phyloP scores from a whole-genome alignment of 306 rosid genomes.

The Quercus berberidifolia region DNA sequence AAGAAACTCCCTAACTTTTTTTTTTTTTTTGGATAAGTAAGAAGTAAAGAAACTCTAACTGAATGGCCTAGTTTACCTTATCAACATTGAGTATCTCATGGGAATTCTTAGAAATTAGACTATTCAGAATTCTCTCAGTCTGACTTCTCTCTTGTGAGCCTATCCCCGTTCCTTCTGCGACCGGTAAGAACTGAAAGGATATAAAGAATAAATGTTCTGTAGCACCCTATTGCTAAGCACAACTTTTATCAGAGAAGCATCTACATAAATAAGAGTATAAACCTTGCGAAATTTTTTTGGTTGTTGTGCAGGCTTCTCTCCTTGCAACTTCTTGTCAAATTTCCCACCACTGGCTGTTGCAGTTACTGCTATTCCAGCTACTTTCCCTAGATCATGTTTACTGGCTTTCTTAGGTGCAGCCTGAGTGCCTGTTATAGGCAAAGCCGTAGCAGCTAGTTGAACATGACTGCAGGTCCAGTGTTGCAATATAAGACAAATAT shows the following conservation, averaged over 20 bases:
- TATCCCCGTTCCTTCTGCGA: constrained; percentile 61
- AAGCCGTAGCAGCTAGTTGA: constrained; percentile 83
- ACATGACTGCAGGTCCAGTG: constrained; percentile 59
- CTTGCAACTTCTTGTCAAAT: constrained; percentile 80
- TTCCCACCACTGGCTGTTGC: constrained; percentile 97
- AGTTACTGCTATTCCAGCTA: constrained; percentile 86
- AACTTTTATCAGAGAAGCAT: constrained; percentile 3
- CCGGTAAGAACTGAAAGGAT: constrained; percentile 75
- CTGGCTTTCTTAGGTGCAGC: constrained; percentile 65
- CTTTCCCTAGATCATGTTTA: constrained; percentile 71
- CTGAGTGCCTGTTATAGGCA: constrained; percentile 92
- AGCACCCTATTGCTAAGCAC: not conserved
- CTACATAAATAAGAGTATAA: not conserved
- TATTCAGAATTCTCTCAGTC: constrained; percentile 80
- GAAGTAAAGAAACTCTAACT: not conserved
- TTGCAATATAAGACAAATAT: not conserved
- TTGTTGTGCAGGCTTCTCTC: constrained; percentile 80
- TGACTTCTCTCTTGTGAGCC: constrained; percentile 72
- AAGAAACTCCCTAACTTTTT: not conserved
- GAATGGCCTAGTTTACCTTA: constrained; percentile 47
- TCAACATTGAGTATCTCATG: constrained; percentile 74
- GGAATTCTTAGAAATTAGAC: constrained; percentile 75
- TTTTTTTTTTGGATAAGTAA: no score
- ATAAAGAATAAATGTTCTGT: constrained; percentile 4
- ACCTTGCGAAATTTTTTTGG: constrained; percentile 90